Evolutionary conservation across 1,284 basidiomycete species (phyloP).

Genomic region (Tilletia horrida): DNA sequence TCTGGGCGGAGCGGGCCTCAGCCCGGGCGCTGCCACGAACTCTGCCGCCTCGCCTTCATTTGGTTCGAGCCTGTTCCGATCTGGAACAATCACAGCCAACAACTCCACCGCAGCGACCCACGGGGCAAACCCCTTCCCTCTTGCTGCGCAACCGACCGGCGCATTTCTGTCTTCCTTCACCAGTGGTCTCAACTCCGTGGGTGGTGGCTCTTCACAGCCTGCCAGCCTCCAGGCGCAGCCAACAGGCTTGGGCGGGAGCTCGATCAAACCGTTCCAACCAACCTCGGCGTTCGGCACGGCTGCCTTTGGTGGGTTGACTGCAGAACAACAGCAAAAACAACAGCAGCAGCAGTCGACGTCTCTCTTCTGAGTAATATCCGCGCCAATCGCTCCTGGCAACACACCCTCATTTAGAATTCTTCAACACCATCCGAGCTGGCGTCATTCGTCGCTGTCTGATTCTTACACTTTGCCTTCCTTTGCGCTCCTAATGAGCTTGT

Average conservation of each 20-base stretch:
- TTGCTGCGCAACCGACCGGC: slow-evolving; percentile 11
- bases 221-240: slow-evolving; percentile 31
- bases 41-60: background rate
- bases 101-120: background rate
- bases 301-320: slow-evolving; percentile 11
- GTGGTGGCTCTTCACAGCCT: background rate
- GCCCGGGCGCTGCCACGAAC: background rate
- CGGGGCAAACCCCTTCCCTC: background rate
- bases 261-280: slow-evolving; percentile 50
- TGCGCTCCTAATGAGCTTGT: too few relatives aligned
- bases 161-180: background rate
- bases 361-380: slow-evolving; percentile 2
- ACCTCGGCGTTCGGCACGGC: slow-evolving; percentile 40
- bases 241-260: slow-evolving; percentile 37
- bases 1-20: background rate
- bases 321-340: background rate
- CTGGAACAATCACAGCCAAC: slow-evolving; percentile 1
- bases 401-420: background rate
- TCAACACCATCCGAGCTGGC: background rate
- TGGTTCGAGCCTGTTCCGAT: slow-evolving; percentile 2
- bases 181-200: background rate
- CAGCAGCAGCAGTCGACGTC: slow-evolving; percentile 14
- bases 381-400: too few relatives aligned
- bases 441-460: background rate
- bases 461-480: too few relatives aligned